Conservation (phyloP, 768 basidiomycete genomes). For the Termitomyces sp. region DNA sequence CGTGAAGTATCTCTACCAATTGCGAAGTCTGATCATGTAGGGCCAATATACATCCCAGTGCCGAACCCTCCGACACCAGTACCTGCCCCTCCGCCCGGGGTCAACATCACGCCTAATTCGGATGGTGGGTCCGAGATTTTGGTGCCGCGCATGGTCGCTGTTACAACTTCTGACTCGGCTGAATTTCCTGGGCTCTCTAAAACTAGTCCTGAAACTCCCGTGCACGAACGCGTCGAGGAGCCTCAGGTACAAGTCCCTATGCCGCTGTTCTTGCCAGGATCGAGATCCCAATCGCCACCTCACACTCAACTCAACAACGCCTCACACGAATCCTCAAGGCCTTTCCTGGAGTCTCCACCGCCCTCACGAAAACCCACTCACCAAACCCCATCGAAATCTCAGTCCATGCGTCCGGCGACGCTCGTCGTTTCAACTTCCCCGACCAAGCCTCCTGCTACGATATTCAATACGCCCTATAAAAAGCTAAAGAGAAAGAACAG, state of each 20-base stretch:
- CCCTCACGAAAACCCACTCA: not conserved
- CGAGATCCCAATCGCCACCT: not conserved
- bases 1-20: not conserved
- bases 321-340: not conserved
- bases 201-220: not conserved
- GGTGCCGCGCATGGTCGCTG: not conserved
- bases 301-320: not conserved
- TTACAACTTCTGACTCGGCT: not conserved
- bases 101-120: not conserved
- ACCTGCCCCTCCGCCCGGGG: not conserved
- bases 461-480: not conserved
- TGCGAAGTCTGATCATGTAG: not conserved
- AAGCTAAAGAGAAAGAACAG: not conserved
- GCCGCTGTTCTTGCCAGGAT: not conserved
- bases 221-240: not conserved
- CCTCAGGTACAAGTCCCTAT: not conserved
- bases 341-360: not conserved
- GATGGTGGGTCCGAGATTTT: not conserved
- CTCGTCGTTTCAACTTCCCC: not conserved
- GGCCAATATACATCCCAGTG: not conserved
- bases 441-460: not conserved
- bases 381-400: not conserved
- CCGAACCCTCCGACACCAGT: not conserved
- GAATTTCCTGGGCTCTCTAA: not conserved
- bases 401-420: not conserved